Percentiles rank a stretch among this genome's conserved stretches.
These are phyloP conservation scores for Podaxis sp. DNA, from an alignment of 768 basidiomycete genomes.

Conservation along the genomic window DNA sequence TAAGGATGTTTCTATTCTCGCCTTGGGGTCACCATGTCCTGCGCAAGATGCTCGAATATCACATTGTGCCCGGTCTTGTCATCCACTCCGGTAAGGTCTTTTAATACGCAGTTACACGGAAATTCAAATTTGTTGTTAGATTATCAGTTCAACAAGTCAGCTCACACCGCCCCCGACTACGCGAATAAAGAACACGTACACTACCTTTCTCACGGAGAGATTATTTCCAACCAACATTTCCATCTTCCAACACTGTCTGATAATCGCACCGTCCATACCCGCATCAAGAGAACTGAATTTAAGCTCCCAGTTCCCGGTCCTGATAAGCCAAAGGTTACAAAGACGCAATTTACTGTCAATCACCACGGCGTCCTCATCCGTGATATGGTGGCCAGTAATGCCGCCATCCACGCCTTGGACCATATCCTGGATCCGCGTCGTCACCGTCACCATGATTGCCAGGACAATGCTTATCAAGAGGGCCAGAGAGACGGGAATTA, in stretches of 20 bases:
- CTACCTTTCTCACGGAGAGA: constrained; percentile 18
- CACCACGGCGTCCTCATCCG: constrained; percentile 30
- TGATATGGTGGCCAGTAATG: constrained; percentile 53
- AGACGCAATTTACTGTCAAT: constrained; percentile 38
- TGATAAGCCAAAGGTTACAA: constrained; percentile 21
- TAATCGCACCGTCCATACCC: constrained; percentile 40
- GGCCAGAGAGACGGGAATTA: not conserved
- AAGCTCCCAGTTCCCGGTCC: constrained; percentile 31
- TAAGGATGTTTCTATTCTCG: constrained; percentile 55
- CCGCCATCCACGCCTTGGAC: constrained; percentile 48
- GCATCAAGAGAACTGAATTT: constrained; percentile 42
- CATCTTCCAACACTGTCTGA: constrained; percentile 37
- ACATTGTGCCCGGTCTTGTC: constrained; percentile 45
- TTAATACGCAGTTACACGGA: not conserved
- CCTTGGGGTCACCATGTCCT: constrained; percentile 48
- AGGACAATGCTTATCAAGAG: not conserved
- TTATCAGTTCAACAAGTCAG: constrained; percentile 27
- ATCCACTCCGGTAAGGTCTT: constrained; percentile 43
- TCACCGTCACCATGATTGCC: constrained; percentile 9
- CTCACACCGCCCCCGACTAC: not conserved
- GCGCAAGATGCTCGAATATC: constrained; percentile 53
- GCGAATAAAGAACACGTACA: not conserved
- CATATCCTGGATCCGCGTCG: constrained; percentile 36
- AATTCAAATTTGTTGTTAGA: constrained; percentile 14
- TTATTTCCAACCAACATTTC: constrained; percentile 28